These are phyloP conservation scores for Cladophialophora yegresii DNA, from an alignment of 2,329 filamentous ascomycete genomes.

Conservation along the genomic window DNA sequence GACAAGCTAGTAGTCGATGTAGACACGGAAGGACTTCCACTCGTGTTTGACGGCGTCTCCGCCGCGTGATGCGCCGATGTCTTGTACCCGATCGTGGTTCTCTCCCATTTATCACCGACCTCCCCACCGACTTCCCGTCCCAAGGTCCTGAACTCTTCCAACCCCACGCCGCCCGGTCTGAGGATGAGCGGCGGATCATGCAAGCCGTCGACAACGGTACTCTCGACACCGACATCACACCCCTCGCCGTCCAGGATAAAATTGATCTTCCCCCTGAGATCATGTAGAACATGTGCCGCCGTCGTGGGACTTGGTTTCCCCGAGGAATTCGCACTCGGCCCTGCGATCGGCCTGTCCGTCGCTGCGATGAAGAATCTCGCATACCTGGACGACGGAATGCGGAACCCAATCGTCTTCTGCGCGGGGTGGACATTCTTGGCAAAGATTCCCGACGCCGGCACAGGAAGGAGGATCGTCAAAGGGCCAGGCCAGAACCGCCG, in stretches of 20 bases:
- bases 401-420: conserved; percentile 79
- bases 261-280: conserved; percentile 78
- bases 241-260: conserved; percentile 85
- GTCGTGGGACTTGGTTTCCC: conserved; percentile 90
- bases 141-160: conserved; percentile 62
- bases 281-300: conserved; percentile 83
- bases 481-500: conserved; percentile 90
- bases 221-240: conserved; percentile 89
- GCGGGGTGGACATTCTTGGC: conserved; percentile 92
- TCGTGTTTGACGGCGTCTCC: not conserved
- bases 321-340: conserved; percentile 90
- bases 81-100: conserved; percentile 74
- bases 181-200: conserved; percentile 78
- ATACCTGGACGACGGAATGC: conserved; percentile 84
- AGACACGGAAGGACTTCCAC: not conserved
- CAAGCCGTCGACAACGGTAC: conserved; percentile 91
- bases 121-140: conserved; percentile 54
- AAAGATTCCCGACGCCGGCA: conserved; percentile 63
- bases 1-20: not conserved
- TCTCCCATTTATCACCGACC: conserved; percentile 74
- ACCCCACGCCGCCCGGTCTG: conserved; percentile 79
- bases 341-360: conserved; percentile 76
- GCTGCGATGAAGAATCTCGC: conserved; percentile 83
- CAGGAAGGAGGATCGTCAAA: conserved; percentile 83
- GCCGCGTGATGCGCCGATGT: conserved; percentile 5